Percentiles rank a stretch among this genome's conserved stretches.
Conservation (phyloP, 2,329 filamentous ascomycete genomes). For the Hymenoscyphus salicellus region DNA sequence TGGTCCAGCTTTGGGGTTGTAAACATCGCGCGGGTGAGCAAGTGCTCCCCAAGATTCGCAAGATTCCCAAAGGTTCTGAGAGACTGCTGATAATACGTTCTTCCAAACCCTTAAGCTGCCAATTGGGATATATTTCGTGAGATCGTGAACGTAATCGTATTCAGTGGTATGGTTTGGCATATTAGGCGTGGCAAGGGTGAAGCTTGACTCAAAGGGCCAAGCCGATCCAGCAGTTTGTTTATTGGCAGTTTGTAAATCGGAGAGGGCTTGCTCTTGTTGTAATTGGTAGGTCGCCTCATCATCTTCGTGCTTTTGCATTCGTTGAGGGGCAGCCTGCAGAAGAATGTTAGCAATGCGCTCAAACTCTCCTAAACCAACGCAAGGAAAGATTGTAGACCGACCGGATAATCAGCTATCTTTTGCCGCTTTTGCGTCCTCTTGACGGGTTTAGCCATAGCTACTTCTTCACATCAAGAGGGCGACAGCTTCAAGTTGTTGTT, state of each 20-base stretch:
- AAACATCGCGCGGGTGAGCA: constrained; percentile 19
- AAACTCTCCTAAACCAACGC: background rate
- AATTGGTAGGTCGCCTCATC: background rate
- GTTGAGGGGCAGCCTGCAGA: background rate
- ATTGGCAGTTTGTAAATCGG: background rate
- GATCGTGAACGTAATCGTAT: constrained; percentile 20
- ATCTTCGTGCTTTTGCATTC: background rate
- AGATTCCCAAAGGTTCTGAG: constrained; percentile 13
- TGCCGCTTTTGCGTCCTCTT: background rate
- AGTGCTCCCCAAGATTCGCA: constrained; percentile 25
- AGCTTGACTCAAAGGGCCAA: constrained; percentile 9
- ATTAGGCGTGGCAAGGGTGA: constrained; percentile 5
- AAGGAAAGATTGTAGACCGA: background rate
- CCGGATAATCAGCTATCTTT: background rate
- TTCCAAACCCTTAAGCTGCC: constrained; percentile 27
- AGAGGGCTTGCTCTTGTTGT: background rate
- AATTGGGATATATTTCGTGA: constrained; percentile 30
- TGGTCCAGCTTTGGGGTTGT: constrained; percentile 3
- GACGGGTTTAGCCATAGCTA: background rate
- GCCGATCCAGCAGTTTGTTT: background rate
- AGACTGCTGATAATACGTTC: constrained; percentile 11
- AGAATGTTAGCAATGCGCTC: background rate
- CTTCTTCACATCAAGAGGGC: background rate
- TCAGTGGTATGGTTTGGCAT: background rate
- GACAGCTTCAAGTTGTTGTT: background rate